These are phyloP conservation scores for Yarrowia deformans DNA, from an alignment of 805 yeast genomes.

Conservation along the genomic window DNA sequence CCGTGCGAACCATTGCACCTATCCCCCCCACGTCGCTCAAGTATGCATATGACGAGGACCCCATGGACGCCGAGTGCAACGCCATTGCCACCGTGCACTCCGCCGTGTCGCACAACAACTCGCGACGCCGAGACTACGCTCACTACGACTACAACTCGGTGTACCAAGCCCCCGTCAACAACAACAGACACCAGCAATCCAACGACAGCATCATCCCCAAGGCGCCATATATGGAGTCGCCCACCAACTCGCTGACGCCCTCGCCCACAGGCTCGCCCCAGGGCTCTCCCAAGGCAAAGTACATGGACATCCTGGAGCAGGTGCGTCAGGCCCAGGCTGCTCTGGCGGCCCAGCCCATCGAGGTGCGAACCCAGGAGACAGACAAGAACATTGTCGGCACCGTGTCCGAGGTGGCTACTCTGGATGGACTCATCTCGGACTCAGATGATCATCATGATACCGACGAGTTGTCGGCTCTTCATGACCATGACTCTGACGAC, in stretches of 20 bases:
- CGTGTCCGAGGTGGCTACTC: constrained; percentile 19
- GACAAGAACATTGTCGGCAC: constrained; percentile 31
- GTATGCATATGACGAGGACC: constrained; percentile 72
- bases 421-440: constrained; percentile 13
- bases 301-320: constrained; percentile 39
- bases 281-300: constrained; percentile 31
- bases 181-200: neutral
- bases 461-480: neutral
- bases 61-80: constrained; percentile 51
- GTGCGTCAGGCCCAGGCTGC: constrained; percentile 38
- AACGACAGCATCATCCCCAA: constrained; percentile 32
- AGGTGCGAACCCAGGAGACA: constrained; percentile 31
- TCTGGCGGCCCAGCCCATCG: constrained; percentile 30
- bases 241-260: constrained; percentile 33
- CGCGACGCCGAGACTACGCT: constrained; percentile 46
- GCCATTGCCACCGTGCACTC: constrained; percentile 50
- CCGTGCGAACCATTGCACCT: constrained; percentile 68
- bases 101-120: constrained; percentile 74
- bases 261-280: constrained; percentile 22
- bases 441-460: constrained; percentile 10
- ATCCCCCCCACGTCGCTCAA: constrained; percentile 89
- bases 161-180: constrained; percentile 41
- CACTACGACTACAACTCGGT: constrained; percentile 47
- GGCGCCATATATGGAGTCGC: constrained; percentile 37
- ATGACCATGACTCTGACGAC: constrained; percentile 10